phyloP scores from a whole-genome alignment of 345 rosid genomes.

The Euclidium syriacum region DNA sequence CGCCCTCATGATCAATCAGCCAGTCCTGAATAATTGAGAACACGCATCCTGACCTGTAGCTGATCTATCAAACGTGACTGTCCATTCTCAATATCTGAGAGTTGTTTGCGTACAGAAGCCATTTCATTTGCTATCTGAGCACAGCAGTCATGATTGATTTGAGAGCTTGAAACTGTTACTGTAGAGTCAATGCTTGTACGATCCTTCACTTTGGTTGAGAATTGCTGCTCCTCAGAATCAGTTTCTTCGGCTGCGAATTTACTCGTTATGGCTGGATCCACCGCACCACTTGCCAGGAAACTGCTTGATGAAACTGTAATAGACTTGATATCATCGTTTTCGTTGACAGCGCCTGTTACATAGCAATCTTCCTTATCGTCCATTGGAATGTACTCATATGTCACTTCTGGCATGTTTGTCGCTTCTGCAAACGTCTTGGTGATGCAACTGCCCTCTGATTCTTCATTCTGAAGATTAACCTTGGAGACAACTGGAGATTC shows the following conservation, averaged over 20 bases:
- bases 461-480: slow-evolving; percentile 53
- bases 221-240: slow-evolving; percentile 39
- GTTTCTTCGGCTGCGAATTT: slow-evolving; percentile 46
- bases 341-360: slow-evolving; percentile 40
- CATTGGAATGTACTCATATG: slow-evolving; percentile 49
- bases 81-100: slow-evolving; percentile 67
- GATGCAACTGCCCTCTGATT: slow-evolving; percentile 74
- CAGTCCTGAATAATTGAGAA: background rate
- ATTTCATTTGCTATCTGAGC: slow-evolving; percentile 57
- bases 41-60: slow-evolving; percentile 55
- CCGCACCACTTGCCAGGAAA: slow-evolving; percentile 33
- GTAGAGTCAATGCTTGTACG: slow-evolving; percentile 69
- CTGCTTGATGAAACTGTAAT: slow-evolving; percentile 44
- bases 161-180: slow-evolving; percentile 58
- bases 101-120: slow-evolving; percentile 68
- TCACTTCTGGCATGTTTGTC: slow-evolving; percentile 38
- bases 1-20: background rate
- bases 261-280: slow-evolving; percentile 37
- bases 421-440: slow-evolving; percentile 53
- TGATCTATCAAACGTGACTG: slow-evolving; percentile 68
- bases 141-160: slow-evolving; percentile 46
- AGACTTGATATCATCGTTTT: slow-evolving; percentile 47
- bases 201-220: slow-evolving; percentile 44
- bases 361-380: slow-evolving; percentile 66
- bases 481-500: slow-evolving; percentile 36